phyloP scores from a whole-genome alignment of 345 rosid species.

The Aquilaria sinensis region DNA sequence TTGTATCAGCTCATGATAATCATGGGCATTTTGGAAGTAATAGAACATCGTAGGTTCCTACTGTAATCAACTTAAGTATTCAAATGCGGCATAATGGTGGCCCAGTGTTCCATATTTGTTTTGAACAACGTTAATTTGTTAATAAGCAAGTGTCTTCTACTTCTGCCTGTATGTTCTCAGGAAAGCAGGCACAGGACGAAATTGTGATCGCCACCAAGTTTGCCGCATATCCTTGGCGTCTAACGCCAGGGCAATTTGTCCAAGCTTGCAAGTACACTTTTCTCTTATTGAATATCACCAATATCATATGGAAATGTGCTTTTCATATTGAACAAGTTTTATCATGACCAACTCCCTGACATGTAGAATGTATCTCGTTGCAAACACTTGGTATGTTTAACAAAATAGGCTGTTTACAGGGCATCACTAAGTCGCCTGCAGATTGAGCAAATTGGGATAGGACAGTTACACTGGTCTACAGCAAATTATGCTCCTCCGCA shows the following conservation, averaged over 20 bases:
- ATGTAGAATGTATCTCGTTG: too few species aligned
- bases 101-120: background rate
- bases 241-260: conserved; percentile 85
- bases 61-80: too few species aligned
- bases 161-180: conserved; percentile 28
- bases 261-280: conserved; percentile 71
- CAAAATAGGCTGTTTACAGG: conserved; percentile 28
- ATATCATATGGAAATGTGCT: too few species aligned
- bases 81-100: too few species aligned
- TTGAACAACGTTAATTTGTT: conserved; percentile 3
- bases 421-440: conserved; percentile 71
- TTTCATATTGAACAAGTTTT: too few species aligned
- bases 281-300: background rate
- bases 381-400: background rate
- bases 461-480: conserved; percentile 92
- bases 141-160: conserved; percentile 5
- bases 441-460: conserved; percentile 75
- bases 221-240: conserved; percentile 96
- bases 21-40: too few species aligned
- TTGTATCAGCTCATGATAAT: too few species aligned
- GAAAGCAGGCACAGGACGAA: conserved; percentile 32
- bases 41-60: too few species aligned
- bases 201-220: conserved; percentile 87
- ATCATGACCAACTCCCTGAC: too few species aligned
- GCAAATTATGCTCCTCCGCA: conserved; percentile 87